A percentile compares a stretch with the other conserved stretches of the same genome.
Conservation (phyloP, 2,329 filamentous ascomycete genomes). For the Paecilomyces dactylethromorphus region DNA sequence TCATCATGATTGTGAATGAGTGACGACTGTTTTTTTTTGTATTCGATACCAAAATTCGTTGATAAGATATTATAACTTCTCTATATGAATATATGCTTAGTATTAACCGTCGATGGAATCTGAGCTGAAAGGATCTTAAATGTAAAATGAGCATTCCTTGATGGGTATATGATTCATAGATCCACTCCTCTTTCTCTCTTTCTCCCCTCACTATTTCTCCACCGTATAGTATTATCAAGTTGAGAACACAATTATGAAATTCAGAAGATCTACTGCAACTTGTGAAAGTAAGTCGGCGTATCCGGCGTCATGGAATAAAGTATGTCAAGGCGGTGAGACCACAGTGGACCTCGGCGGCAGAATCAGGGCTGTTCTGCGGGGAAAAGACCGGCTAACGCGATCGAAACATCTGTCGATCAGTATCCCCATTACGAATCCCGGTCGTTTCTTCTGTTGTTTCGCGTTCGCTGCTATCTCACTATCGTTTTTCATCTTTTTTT, state of each 20-base stretch:
- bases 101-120: background rate
- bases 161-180: too few relatives aligned
- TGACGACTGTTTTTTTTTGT: background rate
- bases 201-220: too few relatives aligned
- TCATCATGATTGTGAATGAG: background rate
- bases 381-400: background rate
- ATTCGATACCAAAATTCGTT: background rate
- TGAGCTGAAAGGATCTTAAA: background rate
- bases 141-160: background rate
- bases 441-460: background rate
- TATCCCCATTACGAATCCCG: background rate
- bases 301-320: background rate
- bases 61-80: background rate
- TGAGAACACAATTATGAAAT: too few relatives aligned
- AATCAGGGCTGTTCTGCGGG: constrained; percentile 13
- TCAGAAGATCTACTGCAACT: background rate
- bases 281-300: background rate
- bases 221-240: too few relatives aligned
- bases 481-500: background rate
- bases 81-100: background rate
- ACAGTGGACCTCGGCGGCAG: constrained; percentile 16
- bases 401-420: background rate
- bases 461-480: background rate
- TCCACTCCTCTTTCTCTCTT: too few relatives aligned
- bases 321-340: constrained; percentile 13